Base-by-base conservation (phyloP, 1,284 basidiomycete species). In the Porogramme epimiltina region DNA sequence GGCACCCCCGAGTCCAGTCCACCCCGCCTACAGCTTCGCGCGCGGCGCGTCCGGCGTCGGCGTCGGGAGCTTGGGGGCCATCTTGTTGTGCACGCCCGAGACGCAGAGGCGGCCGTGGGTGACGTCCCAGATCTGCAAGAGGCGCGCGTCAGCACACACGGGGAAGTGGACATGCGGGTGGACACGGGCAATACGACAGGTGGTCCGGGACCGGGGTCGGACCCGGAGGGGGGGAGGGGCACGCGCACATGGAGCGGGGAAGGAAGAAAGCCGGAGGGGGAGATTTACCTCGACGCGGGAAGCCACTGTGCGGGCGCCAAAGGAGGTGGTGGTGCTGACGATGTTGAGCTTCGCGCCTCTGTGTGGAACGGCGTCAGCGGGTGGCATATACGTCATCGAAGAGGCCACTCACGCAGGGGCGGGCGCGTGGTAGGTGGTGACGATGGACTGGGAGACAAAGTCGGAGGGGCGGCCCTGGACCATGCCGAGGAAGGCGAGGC, bases 371-470 rank as follows among this genome's bases (percentile, higher is more conserved):
- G 28, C 28, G 19, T 19, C 28, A 22, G 41, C 1, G 24, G 13
- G 6, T 13, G 13, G 28, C 28, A 31, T 31, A 31, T 31, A 31
- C 28, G 28, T 6, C 28, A 13, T 31, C 13, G 8, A 13, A 13
- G 28, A 13, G 20, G 8, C 9, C 3, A 55, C 54, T 41, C 24
- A 55, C 54, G 43, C 22, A 25, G 54, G 54, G 16, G 54, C 54
- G 28, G 54, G 54, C 13, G 54, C 54, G 16, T 55, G 77, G 72
- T 75, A 80, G 33, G 74, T 71, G 19, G 79, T 61, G 51, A 75
- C 73, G 73, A 81, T 76, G 2, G 77, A 71, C 55, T 79, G 77
- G 2, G 79, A 80, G 10, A 81, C 68, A 1, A 78, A 77, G n/a
- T 72, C 58, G 10, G 48, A 23, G 13, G 54, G 47, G 16, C 25